Evolutionary conservation across 306 rosid species (phyloP), one percentile per base, ranked within the genome.

Genomic region (Mimosa pudica): DNA sequence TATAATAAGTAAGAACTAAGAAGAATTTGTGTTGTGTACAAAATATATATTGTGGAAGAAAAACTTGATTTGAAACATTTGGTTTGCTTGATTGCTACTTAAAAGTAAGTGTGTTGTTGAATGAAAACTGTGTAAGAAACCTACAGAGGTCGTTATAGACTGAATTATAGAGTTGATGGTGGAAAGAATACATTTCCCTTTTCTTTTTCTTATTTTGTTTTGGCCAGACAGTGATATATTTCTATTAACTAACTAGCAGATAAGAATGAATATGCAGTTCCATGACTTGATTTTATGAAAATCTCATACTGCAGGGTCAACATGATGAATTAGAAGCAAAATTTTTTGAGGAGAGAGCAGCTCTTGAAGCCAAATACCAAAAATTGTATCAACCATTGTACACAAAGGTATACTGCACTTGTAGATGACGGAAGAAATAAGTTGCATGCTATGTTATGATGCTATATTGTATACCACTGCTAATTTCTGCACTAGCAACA

Each of bases 341-440:
- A 7, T 92, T 94, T 86, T 92, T 94, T 5, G 98, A 94, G 83
- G 98, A 94, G 82, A 89, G 97, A 80, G 92, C 95, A 51, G 94
- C 96, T 6, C 96, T 94, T 13, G 98, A 94, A 82, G 98, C 97
- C 60, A 94, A 90, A 83, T 94, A 94, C 74, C 97, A 94, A 86
- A 90, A 89, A 47, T 46, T 94, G 83, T 92, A 92, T 82, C 96
- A 90, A 7, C 98, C 97, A 2, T 58, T 92, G 8, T 92, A 94
- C 79, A 46, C 83, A 32, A 89, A 90, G 98, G 98, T 94, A 78
- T 49, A 20, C 51, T 44, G 12, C 45, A 17, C 47, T 42, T 18
- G 71, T 48, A 45, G 1, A 70, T 16, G 18, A 44, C 7, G 13
- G n/a, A 70, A 6, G 38, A 64, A 51, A 20, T 64, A 2, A 38